Evolutionary conservation across 768 basidiomycete species (phyloP), one percentile per base, ranked within the genome.

Genomic region (Macrocybe gigantea): DNA sequence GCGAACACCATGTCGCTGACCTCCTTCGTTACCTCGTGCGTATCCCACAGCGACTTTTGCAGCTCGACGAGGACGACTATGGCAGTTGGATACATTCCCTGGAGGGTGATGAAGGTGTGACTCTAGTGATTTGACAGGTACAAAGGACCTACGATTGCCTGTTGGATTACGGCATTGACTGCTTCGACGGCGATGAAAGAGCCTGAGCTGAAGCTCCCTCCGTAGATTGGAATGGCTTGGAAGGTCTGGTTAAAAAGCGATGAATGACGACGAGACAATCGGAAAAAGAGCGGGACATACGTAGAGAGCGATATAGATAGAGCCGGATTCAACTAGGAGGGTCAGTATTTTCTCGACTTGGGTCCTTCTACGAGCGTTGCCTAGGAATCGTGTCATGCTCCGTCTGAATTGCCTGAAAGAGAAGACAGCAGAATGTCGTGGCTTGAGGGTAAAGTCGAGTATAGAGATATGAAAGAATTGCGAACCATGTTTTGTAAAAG

Each of bases 71-170:
- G 58, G n/a, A 64, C 56, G 30, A 63, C 53, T 14, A 64, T 62
- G 7, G 51, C 50, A 7, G 61, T 64, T 31, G 59, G 63, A 47
- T 64, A 64, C 52, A 64, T 64, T 41, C 61, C 61, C 62, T 61
- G 39, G 8, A 33, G 36, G 12, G n/a, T n/a, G 34, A 14, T 31
- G 33, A 14, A 12, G n/a, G 38, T 42, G 42, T 29, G 42, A 22
- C 22, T 22, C 4, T 22, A 22, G 31, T 22, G 14, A 38, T 38
- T 11, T n/a, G 38, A 34, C 14, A 43, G 11, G 22, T 1, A 1
- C 22, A 22, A 22, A 22, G 2, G 22, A 53, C 56, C 33, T 44
- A 60, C 59, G 45, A 61, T 57, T 9, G 58, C 58, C 47, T 61
- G 60, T 46, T 64, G 63, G 40, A 63, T 60, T 41, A 64, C 51